phyloP scores from a whole-genome alignment of 2,329 filamentous ascomycete species.

The Ceratocystis eucalypticola region DNA sequence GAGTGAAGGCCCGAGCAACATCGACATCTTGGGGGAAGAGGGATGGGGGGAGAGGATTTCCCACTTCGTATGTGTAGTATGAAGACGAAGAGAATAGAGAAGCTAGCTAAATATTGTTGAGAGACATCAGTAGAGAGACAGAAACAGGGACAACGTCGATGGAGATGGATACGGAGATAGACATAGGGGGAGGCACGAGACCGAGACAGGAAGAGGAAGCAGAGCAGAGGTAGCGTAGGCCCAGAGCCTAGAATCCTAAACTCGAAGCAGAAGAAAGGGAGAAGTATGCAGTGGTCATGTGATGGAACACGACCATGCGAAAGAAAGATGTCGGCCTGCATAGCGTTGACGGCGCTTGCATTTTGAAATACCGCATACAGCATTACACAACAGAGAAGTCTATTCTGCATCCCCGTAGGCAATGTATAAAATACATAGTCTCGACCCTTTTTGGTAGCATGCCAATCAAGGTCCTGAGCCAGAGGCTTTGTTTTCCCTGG shows the following conservation, averaged over 20 bases:
- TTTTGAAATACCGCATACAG: neutral
- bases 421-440: neutral
- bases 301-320: no score
- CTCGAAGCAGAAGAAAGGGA: neutral
- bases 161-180: neutral
- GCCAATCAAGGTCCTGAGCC: neutral
- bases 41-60: neutral
- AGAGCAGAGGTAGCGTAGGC: neutral
- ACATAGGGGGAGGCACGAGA: neutral
- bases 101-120: neutral
- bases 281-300: neutral
- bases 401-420: neutral
- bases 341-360: neutral
- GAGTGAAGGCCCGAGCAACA: conserved; percentile 5
- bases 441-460: neutral
- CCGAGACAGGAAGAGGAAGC: neutral
- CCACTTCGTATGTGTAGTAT: neutral
- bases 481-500: no score
- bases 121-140: neutral
- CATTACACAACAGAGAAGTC: no score
- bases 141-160: neutral
- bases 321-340: no score
- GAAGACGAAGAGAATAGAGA: neutral
- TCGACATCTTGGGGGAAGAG: neutral
- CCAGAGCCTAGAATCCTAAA: neutral